Evolutionary conservation across 352 stramenopile genomes (phyloP).

Genomic region (Phytophthora syringae): DNA sequence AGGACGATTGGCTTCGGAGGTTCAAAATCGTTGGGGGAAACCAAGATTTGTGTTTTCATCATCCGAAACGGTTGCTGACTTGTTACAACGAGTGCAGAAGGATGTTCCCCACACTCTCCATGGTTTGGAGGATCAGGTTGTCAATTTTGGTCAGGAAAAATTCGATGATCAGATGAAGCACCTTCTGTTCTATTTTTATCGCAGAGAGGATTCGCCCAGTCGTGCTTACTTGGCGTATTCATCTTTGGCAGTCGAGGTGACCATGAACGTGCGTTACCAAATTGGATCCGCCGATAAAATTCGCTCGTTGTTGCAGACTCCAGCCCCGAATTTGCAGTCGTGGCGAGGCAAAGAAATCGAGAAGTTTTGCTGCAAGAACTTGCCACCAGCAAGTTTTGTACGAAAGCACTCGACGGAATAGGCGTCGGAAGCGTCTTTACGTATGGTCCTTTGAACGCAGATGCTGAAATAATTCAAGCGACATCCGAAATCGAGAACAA

Average conservation of each 20-base stretch:
- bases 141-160: constrained; percentile 19
- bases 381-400: constrained; percentile 16
- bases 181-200: constrained; percentile 9
- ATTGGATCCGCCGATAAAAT: not conserved
- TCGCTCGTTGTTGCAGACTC: constrained; percentile 19
- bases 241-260: constrained; percentile 17
- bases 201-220: not conserved
- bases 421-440: no score
- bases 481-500: constrained; percentile 34
- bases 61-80: no score
- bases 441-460: constrained; percentile 19
- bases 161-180: constrained; percentile 16
- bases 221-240: constrained; percentile 4
- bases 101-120: not conserved
- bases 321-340: constrained; percentile 10
- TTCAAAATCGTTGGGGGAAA: constrained; percentile 27
- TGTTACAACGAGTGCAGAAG: constrained; percentile 13
- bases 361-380: constrained; percentile 21
- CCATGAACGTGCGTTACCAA: constrained; percentile 4
- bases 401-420: constrained; percentile 3
- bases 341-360: constrained; percentile 18
- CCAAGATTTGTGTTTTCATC: constrained; percentile 23
- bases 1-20: constrained; percentile 19
- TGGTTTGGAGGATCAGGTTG: not conserved
- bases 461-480: constrained; percentile 24